phyloP scores from a whole-genome alignment of 1,139 yeast species.

The Spathaspora sp. region DNA sequence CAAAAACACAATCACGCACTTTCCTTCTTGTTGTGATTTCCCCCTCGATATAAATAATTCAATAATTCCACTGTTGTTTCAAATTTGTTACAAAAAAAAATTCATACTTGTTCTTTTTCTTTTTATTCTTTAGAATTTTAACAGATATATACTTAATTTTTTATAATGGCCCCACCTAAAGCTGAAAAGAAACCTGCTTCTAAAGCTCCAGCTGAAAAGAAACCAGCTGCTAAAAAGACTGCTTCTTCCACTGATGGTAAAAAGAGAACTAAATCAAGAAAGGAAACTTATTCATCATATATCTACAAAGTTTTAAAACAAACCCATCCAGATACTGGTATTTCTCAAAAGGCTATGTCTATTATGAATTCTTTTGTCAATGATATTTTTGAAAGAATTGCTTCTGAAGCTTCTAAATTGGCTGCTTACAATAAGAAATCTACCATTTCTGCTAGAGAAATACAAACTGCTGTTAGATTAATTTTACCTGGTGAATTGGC shows the following conservation, averaged over 20 bases:
- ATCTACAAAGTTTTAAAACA: conserved; percentile 98
- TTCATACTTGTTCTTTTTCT: neutral
- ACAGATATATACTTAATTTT: conserved; percentile 17
- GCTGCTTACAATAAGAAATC: conserved; percentile 99
- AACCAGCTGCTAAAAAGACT: conserved; percentile 95
- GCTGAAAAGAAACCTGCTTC: conserved; percentile 99
- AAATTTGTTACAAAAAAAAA: neutral
- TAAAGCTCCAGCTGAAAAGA: conserved; percentile 97
- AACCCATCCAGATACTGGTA: conserved; percentile 99
- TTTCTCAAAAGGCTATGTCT: conserved; percentile 98
- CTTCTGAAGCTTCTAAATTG: conserved; percentile 97
- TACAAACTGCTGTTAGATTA: conserved; percentile 98
- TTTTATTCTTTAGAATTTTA: conserved; percentile 12
- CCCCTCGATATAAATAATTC: conserved; percentile 7
- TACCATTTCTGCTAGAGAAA: conserved; percentile 98
- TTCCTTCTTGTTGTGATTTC: neutral
- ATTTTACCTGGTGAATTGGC: conserved; percentile 99
- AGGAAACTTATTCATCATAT: conserved; percentile 98
- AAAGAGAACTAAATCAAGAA: conserved; percentile 96
- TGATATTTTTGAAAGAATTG: conserved; percentile 94
- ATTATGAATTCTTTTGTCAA: conserved; percentile 98
- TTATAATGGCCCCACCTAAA: conserved; percentile 91
- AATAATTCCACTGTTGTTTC: conserved; percentile 1
- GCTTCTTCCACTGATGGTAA: conserved; percentile 75
- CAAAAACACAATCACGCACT: neutral